Conservation (phyloP, 2,329 filamentous ascomycete genomes). For the Diplodia intermedia region DNA sequence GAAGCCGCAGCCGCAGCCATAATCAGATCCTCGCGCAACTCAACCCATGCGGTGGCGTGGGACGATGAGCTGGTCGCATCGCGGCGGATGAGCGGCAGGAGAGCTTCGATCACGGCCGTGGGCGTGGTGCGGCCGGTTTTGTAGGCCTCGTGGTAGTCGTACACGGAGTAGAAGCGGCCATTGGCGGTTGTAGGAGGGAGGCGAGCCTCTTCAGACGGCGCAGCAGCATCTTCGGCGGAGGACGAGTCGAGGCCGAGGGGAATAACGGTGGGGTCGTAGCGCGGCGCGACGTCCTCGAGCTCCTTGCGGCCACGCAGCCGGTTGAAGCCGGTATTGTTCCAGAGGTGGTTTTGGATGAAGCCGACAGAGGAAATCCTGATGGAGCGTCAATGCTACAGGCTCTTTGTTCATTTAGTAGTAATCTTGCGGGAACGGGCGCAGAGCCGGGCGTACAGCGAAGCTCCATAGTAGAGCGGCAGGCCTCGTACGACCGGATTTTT, state of each 20-base stretch:
- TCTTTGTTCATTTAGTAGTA: constrained; percentile 30
- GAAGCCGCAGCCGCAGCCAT: constrained; percentile 74
- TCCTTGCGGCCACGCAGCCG: constrained; percentile 61
- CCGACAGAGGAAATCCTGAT: constrained; percentile 65
- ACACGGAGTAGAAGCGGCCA: constrained; percentile 60
- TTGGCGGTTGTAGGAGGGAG: constrained; percentile 29
- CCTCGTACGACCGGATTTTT: constrained; percentile 76
- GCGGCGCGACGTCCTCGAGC: constrained; percentile 61
- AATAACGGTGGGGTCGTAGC: constrained; percentile 65
- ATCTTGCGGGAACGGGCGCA: background rate
- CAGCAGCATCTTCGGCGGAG: background rate
- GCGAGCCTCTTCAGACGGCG: background rate
- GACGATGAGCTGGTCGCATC: constrained; percentile 61
- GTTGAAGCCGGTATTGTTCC: constrained; percentile 73
- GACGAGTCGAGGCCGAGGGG: constrained; percentile 43
- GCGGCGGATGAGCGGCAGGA: constrained; percentile 74
- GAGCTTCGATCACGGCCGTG: constrained; percentile 70
- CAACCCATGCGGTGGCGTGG: constrained; percentile 77
- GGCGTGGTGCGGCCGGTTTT: constrained; percentile 73
- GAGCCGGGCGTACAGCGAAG: constrained; percentile 62
- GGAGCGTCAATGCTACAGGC: constrained; percentile 14
- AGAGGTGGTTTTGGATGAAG: constrained; percentile 69
- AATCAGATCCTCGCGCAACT: constrained; percentile 67
- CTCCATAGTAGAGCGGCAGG: constrained; percentile 65
- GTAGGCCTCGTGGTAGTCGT: constrained; percentile 81